Evolutionary conservation across 129 eudicot genomes (phyloP).

Genomic region (Rutidosis leptorrhynchoides): DNA sequence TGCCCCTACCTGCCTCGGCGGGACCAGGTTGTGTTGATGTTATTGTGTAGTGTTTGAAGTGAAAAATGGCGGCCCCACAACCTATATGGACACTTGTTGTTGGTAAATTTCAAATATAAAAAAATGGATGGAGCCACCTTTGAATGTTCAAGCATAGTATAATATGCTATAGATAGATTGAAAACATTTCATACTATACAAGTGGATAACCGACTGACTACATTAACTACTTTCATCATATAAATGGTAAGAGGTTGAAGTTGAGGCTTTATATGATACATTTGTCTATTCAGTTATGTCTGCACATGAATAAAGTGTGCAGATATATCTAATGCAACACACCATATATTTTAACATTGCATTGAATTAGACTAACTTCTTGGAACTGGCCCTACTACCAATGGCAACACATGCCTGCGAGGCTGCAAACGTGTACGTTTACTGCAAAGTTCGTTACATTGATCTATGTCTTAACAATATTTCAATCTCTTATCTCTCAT

Average conservation of each 20-base stretch:
- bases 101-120: not conserved
- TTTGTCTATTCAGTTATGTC: not conserved
- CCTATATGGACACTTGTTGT: not conserved
- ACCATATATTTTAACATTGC: slow-evolving; percentile 3
- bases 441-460: slow-evolving; percentile 9
- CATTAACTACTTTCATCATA: not conserved
- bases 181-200: too few species aligned
- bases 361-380: slow-evolving; percentile 12
- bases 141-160: not conserved
- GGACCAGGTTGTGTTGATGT: too few species aligned
- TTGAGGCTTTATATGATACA: not conserved
- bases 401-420: slow-evolving; percentile 15
- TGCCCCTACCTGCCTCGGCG: too few species aligned
- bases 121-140: not conserved
- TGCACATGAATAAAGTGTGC: slow-evolving; percentile 1
- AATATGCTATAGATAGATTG: not conserved
- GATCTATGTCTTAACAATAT: not conserved
- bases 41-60: too few species aligned
- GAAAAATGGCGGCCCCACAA: not conserved
- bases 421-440: slow-evolving; percentile 14
- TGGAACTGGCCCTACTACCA: slow-evolving; percentile 13
- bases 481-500: not conserved
- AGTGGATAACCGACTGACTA: not conserved
- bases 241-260: not conserved
- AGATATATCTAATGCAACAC: slow-evolving; percentile 13